Conservation (phyloP, 164 flowering plant genomes). For the Annona squamosa region DNA sequence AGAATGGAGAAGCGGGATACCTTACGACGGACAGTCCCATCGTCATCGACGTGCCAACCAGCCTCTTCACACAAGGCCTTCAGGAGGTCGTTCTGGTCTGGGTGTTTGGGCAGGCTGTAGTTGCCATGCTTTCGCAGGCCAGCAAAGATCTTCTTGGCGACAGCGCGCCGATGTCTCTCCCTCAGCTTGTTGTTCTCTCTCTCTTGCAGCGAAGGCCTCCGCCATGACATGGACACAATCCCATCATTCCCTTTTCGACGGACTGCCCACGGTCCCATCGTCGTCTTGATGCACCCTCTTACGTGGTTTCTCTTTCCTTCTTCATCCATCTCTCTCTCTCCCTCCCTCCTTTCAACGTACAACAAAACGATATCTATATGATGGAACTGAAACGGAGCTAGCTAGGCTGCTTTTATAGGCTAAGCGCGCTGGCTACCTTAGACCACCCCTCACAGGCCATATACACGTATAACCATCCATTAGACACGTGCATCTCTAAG, state of each 20-base stretch:
- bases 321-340: not conserved
- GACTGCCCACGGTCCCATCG: conserved; percentile 44
- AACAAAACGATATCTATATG: too few relatives aligned
- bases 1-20: conserved; percentile 11
- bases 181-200: conserved; percentile 43
- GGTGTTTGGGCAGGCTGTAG: conserved; percentile 46
- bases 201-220: conserved; percentile 41
- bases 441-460: too few relatives aligned
- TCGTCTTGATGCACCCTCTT: conserved; percentile 43
- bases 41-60: conserved; percentile 60
- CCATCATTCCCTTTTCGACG: conserved; percentile 30
- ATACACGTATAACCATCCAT: too few relatives aligned
- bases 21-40: conserved; percentile 49
- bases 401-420: too few relatives aligned
- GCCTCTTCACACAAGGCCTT: conserved; percentile 58
- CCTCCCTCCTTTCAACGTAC: not conserved
- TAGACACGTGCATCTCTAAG: too few relatives aligned
- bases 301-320: conserved; percentile 4
- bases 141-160: conserved; percentile 36
- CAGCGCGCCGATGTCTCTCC: conserved; percentile 35
- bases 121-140: conserved; percentile 48
- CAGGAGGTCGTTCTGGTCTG: conserved; percentile 47
- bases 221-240: conserved; percentile 19
- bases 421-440: too few relatives aligned
- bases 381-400: too few relatives aligned